Evolutionary conservation across 441 rosid genomes (phyloP).

Genomic region (Eutrema salsugineum): DNA sequence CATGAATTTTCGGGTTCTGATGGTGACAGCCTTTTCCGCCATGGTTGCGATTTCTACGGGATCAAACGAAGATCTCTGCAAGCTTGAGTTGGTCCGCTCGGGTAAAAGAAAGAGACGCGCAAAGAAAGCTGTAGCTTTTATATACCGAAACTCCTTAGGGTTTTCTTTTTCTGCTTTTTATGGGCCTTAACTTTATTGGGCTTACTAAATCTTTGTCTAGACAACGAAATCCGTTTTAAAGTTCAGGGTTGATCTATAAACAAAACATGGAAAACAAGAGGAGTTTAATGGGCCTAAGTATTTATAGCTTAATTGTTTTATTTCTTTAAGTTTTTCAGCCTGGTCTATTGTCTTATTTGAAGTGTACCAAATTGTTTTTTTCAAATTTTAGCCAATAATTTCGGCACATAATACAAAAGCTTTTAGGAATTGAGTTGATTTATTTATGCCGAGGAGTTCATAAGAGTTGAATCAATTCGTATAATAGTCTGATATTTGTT

Average conservation of each 20-base stretch:
- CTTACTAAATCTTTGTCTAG: not conserved
- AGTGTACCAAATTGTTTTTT: not conserved
- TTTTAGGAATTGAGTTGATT: too few species aligned
- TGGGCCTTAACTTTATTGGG: constrained; percentile 7
- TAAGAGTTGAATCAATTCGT: not conserved
- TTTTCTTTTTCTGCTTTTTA: not conserved
- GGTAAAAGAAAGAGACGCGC: constrained; percentile 11
- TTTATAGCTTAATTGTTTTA: not conserved
- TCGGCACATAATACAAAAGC: not conserved
- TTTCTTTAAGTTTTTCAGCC: not conserved
- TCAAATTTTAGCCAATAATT: not conserved
- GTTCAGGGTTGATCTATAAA: not conserved
- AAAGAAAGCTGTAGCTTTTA: not conserved
- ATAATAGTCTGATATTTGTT: not conserved
- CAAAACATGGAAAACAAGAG: not conserved
- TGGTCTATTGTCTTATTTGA: not conserved
- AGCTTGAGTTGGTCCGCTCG: constrained; percentile 25
- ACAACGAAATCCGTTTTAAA: not conserved
- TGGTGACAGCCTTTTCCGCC: constrained; percentile 83
- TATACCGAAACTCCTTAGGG: constrained; percentile 15
- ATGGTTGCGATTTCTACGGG: constrained; percentile 29
- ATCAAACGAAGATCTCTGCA: constrained; percentile 17
- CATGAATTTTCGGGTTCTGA: constrained; percentile 82
- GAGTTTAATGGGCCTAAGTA: not conserved
- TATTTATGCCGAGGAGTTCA: too few species aligned